phyloP scores from a whole-genome alignment of 352 stramenopile species.

The Blastocystis sp. region DNA sequence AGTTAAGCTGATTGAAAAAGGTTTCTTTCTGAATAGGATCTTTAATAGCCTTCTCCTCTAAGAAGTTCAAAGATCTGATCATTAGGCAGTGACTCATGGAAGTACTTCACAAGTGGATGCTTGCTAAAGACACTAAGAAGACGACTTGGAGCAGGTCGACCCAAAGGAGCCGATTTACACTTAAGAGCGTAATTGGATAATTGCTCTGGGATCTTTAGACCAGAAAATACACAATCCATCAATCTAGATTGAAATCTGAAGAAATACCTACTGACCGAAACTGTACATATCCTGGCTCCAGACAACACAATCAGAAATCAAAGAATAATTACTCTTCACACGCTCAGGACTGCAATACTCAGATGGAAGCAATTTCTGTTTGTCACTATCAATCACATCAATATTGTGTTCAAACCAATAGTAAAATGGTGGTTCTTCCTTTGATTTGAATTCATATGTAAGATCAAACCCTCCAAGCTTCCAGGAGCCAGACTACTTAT shows the following conservation, averaged over 20 bases:
- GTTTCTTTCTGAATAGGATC: conserved; percentile 55
- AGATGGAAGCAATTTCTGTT: background rate
- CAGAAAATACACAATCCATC: conserved; percentile 47
- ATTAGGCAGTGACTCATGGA: too few relatives aligned
- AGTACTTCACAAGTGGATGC: conserved; percentile 63
- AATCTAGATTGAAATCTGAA: background rate
- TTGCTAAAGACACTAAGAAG: conserved; percentile 50
- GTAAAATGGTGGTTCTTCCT: conserved; percentile 49
- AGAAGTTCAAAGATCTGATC: conserved; percentile 27
- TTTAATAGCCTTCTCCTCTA: conserved; percentile 62
- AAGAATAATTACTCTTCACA: conserved; percentile 9
- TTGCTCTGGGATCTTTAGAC: conserved; percentile 28
- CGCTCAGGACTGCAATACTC: conserved; percentile 53
- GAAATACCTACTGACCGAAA: conserved; percentile 39
- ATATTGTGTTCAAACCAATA: background rate
- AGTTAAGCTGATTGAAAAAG: conserved; percentile 58
- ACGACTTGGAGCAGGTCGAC: conserved; percentile 34
- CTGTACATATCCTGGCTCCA: conserved; percentile 58
- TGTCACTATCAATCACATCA: conserved; percentile 1
- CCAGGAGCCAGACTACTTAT: conserved; percentile 27
- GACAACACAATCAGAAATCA: conserved; percentile 50
- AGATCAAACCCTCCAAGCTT: conserved; percentile 61
- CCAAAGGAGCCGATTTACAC: conserved; percentile 53
- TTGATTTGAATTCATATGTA: conserved; percentile 44
- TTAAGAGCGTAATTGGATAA: conserved; percentile 24